These are phyloP conservation scores for Pseudocercospora pini-densiflorae DNA, from an alignment of 2,329 filamentous ascomycete genomes.

Conservation along the genomic window DNA sequence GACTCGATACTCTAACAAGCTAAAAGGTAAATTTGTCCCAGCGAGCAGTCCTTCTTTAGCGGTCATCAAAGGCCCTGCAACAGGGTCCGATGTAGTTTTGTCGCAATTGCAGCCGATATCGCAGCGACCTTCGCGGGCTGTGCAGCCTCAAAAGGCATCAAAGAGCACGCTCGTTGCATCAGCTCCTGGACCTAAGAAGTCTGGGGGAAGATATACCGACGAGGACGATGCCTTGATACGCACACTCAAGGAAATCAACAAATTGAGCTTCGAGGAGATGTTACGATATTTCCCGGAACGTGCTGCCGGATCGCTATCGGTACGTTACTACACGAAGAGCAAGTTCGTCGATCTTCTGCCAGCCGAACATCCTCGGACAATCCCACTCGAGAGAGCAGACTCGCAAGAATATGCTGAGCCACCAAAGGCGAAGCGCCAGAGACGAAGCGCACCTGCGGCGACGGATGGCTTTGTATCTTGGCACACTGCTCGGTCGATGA, in stretches of 20 bases:
- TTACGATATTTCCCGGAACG: slow-evolving; percentile 41
- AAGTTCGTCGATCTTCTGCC: background rate
- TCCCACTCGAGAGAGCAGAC: background rate
- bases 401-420: slow-evolving; percentile 5
- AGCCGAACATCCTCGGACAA: background rate
- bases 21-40: background rate
- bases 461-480: slow-evolving; percentile 33
- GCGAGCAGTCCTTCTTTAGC: background rate
- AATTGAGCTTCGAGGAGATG: slow-evolving; percentile 44
- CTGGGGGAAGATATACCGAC: slow-evolving; percentile 27
- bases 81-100: background rate
- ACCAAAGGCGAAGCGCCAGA: slow-evolving; percentile 15
- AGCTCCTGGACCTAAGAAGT: slow-evolving; percentile 8
- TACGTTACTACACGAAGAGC: slow-evolving; percentile 32
- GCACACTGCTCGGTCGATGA: slow-evolving; percentile 21
- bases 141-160: background rate
- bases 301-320: slow-evolving; percentile 33
- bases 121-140: background rate
- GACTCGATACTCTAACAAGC: slow-evolving; percentile 32
- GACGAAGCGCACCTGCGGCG: slow-evolving; percentile 13
- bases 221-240: slow-evolving; percentile 44
- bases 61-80: background rate
- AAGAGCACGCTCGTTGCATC: background rate
- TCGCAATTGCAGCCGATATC: background rate
- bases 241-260: slow-evolving; percentile 47